These are phyloP conservation scores for Favolaschia claudopus DNA, from an alignment of 768 basidiomycete genomes.

Conservation along the genomic window DNA sequence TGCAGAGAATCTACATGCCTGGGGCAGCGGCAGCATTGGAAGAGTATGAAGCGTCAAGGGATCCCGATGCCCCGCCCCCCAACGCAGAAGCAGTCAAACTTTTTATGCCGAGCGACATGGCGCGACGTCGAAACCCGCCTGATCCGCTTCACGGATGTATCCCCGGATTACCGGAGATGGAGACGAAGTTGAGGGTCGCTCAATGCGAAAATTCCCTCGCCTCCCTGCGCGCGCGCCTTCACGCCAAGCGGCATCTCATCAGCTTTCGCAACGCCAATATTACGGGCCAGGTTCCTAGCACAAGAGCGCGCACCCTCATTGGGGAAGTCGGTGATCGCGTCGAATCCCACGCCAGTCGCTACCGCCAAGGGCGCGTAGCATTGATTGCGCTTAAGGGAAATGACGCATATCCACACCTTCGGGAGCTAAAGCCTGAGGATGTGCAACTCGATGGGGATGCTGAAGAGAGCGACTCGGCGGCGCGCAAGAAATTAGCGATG, in stretches of 20 bases:
- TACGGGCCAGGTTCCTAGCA: slow-evolving; percentile 3
- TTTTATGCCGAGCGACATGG: too few relatives aligned
- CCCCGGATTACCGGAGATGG: slow-evolving; percentile 1
- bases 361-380: background rate
- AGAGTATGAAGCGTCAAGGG: background rate
- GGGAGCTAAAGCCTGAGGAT: background rate
- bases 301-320: slow-evolving; percentile 2
- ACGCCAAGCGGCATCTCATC: slow-evolving; percentile 13
- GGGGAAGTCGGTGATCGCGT: slow-evolving; percentile 5
- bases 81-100: background rate
- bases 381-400: slow-evolving; percentile 1
- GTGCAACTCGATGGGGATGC: background rate
- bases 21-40: slow-evolving; percentile 1
- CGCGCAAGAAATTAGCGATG: background rate
- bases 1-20: slow-evolving; percentile 9
- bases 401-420: background rate
- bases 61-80: background rate
- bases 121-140: too few relatives aligned
- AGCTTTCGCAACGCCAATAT: slow-evolving; percentile 1
- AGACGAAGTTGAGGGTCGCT: background rate
- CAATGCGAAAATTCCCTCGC: slow-evolving; percentile 9
- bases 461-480: background rate
- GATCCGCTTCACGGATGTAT: too few relatives aligned
- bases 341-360: background rate
- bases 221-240: background rate